These are phyloP conservation scores for Termitomyces sp. DNA, from an alignment of 768 basidiomycete genomes.

Conservation along the genomic window DNA sequence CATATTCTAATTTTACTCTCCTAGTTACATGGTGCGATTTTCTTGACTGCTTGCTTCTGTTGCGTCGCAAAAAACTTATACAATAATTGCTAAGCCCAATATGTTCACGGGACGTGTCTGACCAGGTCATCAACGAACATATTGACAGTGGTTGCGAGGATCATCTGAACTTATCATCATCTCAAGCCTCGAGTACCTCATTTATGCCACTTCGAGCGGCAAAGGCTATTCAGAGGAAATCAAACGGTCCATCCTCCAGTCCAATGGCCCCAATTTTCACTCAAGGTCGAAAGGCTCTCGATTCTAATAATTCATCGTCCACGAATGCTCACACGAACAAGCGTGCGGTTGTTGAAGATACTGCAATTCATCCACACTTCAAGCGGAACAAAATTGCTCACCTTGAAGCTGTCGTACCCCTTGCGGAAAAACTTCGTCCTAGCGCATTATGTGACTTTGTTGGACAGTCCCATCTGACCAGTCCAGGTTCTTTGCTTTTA, in stretches of 20 bases:
- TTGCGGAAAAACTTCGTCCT: slow-evolving; percentile 76
- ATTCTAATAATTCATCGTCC: slow-evolving; percentile 3
- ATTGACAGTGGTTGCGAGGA: slow-evolving; percentile 45
- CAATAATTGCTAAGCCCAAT: slow-evolving; percentile 37
- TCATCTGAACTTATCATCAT: slow-evolving; percentile 10
- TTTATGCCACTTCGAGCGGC: slow-evolving; percentile 5
- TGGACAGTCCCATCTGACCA: slow-evolving; percentile 66
- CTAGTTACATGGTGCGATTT: slow-evolving; percentile 19
- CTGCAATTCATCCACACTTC: slow-evolving; percentile 3
- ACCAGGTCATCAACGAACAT: slow-evolving; percentile 46
- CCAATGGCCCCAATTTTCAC: slow-evolving; percentile 43
- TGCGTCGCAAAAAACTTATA: neutral
- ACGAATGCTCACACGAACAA: slow-evolving; percentile 13
- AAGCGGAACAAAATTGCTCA: slow-evolving; percentile 21
- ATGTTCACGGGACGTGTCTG: slow-evolving; percentile 40
- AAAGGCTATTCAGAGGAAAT: slow-evolving; percentile 17
- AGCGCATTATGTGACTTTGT: slow-evolving; percentile 60
- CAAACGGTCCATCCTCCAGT: slow-evolving; percentile 15
- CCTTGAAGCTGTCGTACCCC: slow-evolving; percentile 37
- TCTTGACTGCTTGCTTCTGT: neutral
- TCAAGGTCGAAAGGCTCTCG: slow-evolving; percentile 17
- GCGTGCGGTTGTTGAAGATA: slow-evolving; percentile 16
- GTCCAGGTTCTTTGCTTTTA: slow-evolving; percentile 53
- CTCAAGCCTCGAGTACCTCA: slow-evolving; percentile 13
- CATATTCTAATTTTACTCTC: neutral